phyloP scores from a whole-genome alignment of 2,329 filamentous ascomycete species.

The Ilyonectria robusta region DNA sequence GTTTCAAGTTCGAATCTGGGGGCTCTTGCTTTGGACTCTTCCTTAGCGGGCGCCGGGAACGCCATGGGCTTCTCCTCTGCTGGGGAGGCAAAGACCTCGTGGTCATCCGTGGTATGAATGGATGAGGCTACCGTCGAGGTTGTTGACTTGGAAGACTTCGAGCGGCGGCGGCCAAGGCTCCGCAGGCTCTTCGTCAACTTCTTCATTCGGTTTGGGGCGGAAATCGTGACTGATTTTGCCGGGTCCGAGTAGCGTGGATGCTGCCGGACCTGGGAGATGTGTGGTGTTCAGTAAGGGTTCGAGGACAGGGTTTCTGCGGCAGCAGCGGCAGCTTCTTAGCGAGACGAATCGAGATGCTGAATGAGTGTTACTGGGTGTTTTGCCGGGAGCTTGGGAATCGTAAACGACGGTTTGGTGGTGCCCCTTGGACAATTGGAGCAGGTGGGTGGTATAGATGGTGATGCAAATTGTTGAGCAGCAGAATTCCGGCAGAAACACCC shows the following conservation, averaged over 20 bases:
- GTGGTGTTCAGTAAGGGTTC: background rate
- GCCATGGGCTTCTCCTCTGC: conserved; percentile 10
- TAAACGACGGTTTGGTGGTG: background rate
- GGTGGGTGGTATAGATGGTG: conserved; percentile 7
- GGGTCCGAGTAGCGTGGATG: conserved; percentile 14
- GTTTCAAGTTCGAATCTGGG: background rate
- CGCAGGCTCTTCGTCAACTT: conserved; percentile 28
- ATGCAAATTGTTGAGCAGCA: conserved; percentile 1
- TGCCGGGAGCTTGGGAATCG: background rate
- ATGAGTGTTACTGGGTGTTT: background rate
- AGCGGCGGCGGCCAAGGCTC: conserved; percentile 22
- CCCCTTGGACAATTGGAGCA: background rate
- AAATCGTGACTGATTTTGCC: conserved; percentile 17
- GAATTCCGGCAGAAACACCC: background rate
- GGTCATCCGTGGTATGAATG: conserved; percentile 10
- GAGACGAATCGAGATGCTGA: background rate
- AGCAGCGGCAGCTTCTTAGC: background rate
- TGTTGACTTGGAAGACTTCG: conserved; percentile 26
- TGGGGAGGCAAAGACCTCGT: conserved; percentile 1
- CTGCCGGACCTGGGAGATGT: conserved; percentile 15
- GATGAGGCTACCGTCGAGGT: conserved; percentile 22
- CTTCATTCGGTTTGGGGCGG: conserved; percentile 23
- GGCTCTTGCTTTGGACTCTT: background rate
- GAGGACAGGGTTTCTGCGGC: background rate
- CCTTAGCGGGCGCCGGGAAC: background rate